A percentile compares a stretch with the other conserved stretches of the same genome.
These are phyloP conservation scores for Pseudonitzschia pungens DNA, from an alignment of 108 stramenopile species.

Conservation along the genomic window DNA sequence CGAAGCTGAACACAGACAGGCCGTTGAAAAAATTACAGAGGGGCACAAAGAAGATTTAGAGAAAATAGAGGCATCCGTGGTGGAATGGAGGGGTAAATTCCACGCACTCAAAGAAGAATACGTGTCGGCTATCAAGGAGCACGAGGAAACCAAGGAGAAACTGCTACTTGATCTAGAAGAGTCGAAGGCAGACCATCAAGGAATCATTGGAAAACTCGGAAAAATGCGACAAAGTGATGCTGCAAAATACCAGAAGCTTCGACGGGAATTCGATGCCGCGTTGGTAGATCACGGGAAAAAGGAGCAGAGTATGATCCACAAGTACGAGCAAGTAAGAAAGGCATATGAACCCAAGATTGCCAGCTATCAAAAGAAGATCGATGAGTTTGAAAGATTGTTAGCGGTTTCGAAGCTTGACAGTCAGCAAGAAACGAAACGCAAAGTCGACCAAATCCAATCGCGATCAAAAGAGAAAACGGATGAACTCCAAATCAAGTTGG, in stretches of 20 bases:
- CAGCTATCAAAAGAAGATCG: not conserved
- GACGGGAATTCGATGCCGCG: slow-evolving; percentile 6
- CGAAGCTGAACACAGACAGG: not conserved
- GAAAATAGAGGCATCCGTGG: not conserved
- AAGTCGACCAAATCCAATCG: not conserved
- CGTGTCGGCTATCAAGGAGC: not conserved
- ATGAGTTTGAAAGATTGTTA: not conserved
- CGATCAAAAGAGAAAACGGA: not conserved
- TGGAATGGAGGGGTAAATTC: not conserved
- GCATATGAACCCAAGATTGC: not conserved
- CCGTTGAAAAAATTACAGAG: not conserved
- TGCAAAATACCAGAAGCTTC: slow-evolving; percentile 1
- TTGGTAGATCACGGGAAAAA: slow-evolving; percentile 6
- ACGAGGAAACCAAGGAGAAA: not conserved
- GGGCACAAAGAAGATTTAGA: not conserved
- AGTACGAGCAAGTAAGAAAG: not conserved
- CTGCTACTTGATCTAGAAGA: not conserved
- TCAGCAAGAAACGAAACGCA: not conserved
- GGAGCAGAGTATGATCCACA: not conserved
- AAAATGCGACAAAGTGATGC: not conserved
- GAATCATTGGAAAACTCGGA: not conserved
- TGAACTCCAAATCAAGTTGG: not conserved
- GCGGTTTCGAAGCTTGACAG: not conserved
- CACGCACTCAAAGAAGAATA: not conserved
- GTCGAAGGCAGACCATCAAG: not conserved